phyloP scores from a whole-genome alignment of 352 stramenopile genomes.

The Thalassiosira exigua region DNA sequence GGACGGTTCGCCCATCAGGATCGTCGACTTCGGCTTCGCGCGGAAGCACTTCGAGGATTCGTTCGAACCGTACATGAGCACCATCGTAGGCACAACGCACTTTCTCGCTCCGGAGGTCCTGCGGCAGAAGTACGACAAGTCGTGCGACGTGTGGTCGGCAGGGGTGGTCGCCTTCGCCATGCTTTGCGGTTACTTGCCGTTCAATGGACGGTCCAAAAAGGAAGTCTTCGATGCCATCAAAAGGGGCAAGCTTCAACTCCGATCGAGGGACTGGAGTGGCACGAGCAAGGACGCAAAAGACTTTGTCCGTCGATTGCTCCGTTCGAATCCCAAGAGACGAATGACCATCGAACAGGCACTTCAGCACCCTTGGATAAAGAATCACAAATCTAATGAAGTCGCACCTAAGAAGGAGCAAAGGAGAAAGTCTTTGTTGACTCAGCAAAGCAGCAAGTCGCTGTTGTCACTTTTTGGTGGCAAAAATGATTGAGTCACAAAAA shows the following conservation, averaged over 20 bases:
- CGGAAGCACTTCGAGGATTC: conserved; percentile 69
- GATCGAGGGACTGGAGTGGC: conserved; percentile 70
- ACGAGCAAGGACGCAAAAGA: conserved; percentile 94
- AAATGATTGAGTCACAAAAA: no score
- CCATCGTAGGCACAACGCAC: conserved; percentile 80
- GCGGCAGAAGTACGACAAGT: conserved; percentile 91
- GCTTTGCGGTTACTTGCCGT: conserved; percentile 85
- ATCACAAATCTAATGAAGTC: no score
- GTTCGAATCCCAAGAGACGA: conserved; percentile 88
- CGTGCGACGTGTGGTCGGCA: conserved; percentile 95
- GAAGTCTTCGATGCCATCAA: conserved; percentile 87
- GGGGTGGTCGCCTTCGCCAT: conserved; percentile 85
- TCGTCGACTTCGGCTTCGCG: conserved; percentile 88
- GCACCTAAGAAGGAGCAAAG: no score
- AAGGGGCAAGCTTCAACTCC: conserved; percentile 78
- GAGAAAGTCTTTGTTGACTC: no score
- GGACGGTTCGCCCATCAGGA: conserved; percentile 92
- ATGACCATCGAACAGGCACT: conserved; percentile 79
- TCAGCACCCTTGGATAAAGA: conserved; percentile 72
- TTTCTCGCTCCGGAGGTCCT: conserved; percentile 89
- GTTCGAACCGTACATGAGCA: conserved; percentile 79
- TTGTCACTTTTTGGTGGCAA: no score
- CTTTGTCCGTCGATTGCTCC: conserved; percentile 91
- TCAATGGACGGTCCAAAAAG: conserved; percentile 88
- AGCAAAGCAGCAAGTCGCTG: no score